Conservation (phyloP, 352 stramenopile species). For the Halophytophthora polymorphica region DNA sequence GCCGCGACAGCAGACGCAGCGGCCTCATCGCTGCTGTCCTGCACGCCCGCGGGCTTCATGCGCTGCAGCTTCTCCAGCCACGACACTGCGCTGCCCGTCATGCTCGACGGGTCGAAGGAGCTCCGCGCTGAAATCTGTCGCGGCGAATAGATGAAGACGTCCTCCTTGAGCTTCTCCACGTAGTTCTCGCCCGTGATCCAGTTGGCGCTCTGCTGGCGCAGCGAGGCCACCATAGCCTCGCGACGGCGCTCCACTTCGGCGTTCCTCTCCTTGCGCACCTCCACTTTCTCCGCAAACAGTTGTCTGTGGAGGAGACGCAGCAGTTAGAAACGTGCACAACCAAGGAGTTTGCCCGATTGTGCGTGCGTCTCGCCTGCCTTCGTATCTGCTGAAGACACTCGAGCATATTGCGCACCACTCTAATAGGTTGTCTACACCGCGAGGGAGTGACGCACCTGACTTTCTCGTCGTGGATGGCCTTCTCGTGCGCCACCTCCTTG, state of each 20-base stretch:
- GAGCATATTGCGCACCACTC: not conserved
- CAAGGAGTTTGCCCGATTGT: not conserved
- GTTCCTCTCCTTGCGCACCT: constrained; percentile 60
- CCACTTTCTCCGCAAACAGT: constrained; percentile 80
- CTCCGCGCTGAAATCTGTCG: constrained; percentile 62
- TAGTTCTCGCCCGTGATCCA: constrained; percentile 79
- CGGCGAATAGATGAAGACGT: constrained; percentile 84
- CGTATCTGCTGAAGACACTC: not conserved
- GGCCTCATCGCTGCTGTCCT: constrained; percentile 29
- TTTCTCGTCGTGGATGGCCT: constrained; percentile 73
- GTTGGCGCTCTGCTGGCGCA: constrained; percentile 57
- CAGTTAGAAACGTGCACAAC: not conserved
- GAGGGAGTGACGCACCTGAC: constrained; percentile 39
- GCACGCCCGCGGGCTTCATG: constrained; percentile 73
- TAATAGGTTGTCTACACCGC: not conserved
- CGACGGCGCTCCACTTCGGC: constrained; percentile 66
- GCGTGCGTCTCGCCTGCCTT: not conserved
- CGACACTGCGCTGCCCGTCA: constrained; percentile 69
- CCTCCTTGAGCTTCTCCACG: constrained; percentile 77
- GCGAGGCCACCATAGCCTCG: constrained; percentile 52
- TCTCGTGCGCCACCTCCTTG: constrained; percentile 78
- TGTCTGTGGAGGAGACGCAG: constrained; percentile 22
- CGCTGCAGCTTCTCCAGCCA: constrained; percentile 87
- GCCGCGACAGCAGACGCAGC: constrained; percentile 23
- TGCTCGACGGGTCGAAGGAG: constrained; percentile 64